Conservation (phyloP, 306 rosid species). For the Cicer yamashitae region DNA sequence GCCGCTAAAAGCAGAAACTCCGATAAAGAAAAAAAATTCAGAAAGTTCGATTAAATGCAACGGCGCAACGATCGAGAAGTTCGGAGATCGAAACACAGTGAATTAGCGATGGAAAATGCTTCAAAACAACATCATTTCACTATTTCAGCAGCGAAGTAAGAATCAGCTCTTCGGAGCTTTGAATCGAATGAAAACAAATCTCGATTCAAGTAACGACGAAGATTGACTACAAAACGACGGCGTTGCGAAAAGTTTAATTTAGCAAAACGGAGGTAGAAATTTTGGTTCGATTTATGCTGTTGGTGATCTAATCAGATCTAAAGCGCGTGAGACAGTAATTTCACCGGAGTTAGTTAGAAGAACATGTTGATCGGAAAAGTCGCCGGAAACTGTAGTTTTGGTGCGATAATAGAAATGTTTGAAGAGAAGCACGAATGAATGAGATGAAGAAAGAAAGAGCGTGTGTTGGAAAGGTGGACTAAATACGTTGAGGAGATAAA, state of each 20-base stretch:
- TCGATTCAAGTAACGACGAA: neutral
- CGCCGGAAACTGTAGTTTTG: constrained; percentile 1
- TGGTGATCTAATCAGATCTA: constrained; percentile 53
- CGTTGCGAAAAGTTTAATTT: neutral
- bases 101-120: neutral
- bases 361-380: constrained; percentile 20
- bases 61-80: neutral
- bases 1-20: neutral
- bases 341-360: constrained; percentile 18
- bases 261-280: neutral
- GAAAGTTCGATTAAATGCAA: constrained; percentile 7
- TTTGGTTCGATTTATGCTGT: neutral
- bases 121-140: constrained; percentile 6
- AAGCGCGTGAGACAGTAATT: neutral
- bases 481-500: constrained; percentile 23
- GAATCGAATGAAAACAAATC: constrained; percentile 26
- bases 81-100: neutral
- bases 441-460: neutral
- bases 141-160: neutral
- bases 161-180: neutral
- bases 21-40: neutral
- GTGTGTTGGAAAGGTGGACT: constrained; percentile 14
- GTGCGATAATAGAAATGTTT: constrained; percentile 34
- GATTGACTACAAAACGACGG: neutral
- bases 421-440: constrained; percentile 9